phyloP scores from a whole-genome alignment of 129 eudicot genomes.

The Oenanthe sinensis region DNA sequence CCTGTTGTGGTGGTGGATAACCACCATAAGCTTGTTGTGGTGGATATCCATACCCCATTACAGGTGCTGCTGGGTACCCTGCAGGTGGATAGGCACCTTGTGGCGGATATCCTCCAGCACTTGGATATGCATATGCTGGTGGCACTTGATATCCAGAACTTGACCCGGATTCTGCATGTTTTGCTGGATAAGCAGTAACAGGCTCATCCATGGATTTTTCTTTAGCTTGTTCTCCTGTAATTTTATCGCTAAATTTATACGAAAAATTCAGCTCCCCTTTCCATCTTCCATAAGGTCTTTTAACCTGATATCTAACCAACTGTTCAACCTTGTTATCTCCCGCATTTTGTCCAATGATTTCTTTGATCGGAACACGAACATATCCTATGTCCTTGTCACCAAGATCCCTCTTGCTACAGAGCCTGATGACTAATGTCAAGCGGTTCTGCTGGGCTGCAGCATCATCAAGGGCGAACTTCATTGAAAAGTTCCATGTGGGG shows the following conservation, averaged over 20 bases:
- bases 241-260: conserved; percentile 11
- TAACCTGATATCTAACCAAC: conserved; percentile 13
- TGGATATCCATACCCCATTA: conserved; percentile 15
- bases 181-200: conserved; percentile 22
- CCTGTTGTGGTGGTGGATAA: conserved; percentile 20
- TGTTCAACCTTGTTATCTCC: neutral
- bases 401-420: conserved; percentile 13
- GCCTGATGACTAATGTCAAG: conserved; percentile 13
- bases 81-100: neutral
- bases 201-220: conserved; percentile 7
- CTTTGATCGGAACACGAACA: conserved; percentile 24
- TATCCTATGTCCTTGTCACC: conserved; percentile 31
- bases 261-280: conserved; percentile 24
- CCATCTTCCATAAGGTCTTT: conserved; percentile 16
- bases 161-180: conserved; percentile 10
- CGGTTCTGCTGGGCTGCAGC: conserved; percentile 11
- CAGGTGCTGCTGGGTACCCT: neutral
- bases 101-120: conserved; percentile 9
- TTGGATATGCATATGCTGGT: neutral
- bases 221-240: neutral
- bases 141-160: conserved; percentile 17
- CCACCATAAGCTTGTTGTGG: conserved; percentile 20
- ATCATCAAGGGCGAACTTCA: conserved; percentile 21
- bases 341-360: conserved; percentile 10
- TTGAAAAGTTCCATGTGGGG: conserved; percentile 24